Percentiles rank a stretch among this genome's conserved stretches.
These are phyloP conservation scores for Yarrowia deformans DNA, from an alignment of 805 yeast species.

Conservation along the genomic window DNA sequence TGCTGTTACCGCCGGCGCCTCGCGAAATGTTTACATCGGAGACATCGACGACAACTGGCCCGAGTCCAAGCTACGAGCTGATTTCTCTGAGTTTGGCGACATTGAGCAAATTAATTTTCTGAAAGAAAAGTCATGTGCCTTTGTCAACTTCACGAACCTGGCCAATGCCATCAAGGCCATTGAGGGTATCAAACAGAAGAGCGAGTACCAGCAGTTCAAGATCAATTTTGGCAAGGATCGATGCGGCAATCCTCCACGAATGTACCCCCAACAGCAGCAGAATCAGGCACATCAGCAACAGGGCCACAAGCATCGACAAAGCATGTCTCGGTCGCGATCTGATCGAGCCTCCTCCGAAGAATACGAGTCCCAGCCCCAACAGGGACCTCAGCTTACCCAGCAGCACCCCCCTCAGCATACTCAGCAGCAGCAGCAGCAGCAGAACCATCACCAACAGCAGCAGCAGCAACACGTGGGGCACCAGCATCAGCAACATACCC, in stretches of 20 bases:
- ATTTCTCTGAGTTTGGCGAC: conserved; percentile 86
- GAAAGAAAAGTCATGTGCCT: conserved; percentile 85
- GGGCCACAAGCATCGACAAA: conserved; percentile 13
- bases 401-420: background rate
- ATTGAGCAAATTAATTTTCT: conserved; percentile 93
- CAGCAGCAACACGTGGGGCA: conserved; percentile 1
- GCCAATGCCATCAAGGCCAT: conserved; percentile 91
- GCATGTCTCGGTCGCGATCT: conserved; percentile 32
- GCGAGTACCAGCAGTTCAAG: conserved; percentile 67
- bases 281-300: conserved; percentile 17
- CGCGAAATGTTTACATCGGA: conserved; percentile 91
- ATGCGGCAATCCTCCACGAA: conserved; percentile 87
- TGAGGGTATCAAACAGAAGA: conserved; percentile 83
- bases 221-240: conserved; percentile 94
- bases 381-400: background rate
- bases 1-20: conserved; percentile 93
- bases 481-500: background rate
- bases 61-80: conserved; percentile 68
- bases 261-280: conserved; percentile 32
- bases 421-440: conserved; percentile 25
- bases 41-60: conserved; percentile 58
- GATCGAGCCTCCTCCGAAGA: conserved; percentile 26
- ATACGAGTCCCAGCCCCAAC: conserved; percentile 10
- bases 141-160: conserved; percentile 89
- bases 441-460: conserved; percentile 14